Evolutionary conservation across 164 flowering plant genomes (phyloP).

Genomic region (Chloranthus sessilifolius): DNA sequence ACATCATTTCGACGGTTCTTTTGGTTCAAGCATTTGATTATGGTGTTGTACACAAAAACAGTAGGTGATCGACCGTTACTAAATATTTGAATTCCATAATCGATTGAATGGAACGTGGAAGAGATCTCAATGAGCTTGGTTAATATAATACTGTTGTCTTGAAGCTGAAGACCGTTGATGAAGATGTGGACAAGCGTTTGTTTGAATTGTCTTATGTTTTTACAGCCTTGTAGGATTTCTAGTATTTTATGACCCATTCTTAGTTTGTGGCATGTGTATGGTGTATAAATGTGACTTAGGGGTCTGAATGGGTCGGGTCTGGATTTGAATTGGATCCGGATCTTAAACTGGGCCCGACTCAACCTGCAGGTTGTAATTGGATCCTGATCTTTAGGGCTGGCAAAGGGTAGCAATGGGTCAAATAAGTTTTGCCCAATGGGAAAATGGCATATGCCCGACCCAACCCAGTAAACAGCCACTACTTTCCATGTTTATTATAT

Average conservation of each 20-base stretch:
- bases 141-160: constrained; percentile 20
- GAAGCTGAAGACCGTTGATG: constrained; percentile 33
- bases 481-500: too few relatives aligned
- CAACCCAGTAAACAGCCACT: too few relatives aligned
- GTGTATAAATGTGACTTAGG: too few relatives aligned
- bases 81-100: constrained; percentile 23
- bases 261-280: too few relatives aligned
- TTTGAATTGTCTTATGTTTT: constrained; percentile 22
- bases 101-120: constrained; percentile 21
- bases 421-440: too few relatives aligned
- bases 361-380: too few relatives aligned
- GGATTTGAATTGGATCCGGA: too few relatives aligned
- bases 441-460: too few relatives aligned
- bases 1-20: constrained; percentile 19
- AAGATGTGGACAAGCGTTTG: constrained; percentile 44
- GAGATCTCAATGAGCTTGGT: constrained; percentile 35
- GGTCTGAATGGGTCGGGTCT: too few relatives aligned
- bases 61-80: constrained; percentile 17
- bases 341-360: too few relatives aligned
- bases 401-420: too few relatives aligned
- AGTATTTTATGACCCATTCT: constrained; percentile 35
- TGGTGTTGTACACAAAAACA: constrained; percentile 29
- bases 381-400: too few relatives aligned
- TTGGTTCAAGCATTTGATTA: constrained; percentile 31
- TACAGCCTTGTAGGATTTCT: constrained; percentile 28